phyloP scores from a whole-genome alignment of 1,139 yeast genomes.

The Suhomyces ambrosiae region DNA sequence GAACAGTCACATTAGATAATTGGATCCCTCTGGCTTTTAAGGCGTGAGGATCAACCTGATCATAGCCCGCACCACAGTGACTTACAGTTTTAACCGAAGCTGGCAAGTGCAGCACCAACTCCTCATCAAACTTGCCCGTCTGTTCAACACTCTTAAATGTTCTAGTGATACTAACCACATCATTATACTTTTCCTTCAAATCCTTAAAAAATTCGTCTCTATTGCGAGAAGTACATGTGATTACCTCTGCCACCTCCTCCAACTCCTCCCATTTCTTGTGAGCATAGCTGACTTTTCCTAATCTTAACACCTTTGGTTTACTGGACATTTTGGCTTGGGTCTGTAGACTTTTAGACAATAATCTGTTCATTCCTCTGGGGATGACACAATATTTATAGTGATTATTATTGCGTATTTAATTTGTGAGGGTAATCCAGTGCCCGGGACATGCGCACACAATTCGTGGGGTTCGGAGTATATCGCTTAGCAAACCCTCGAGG shows the following conservation, averaged over 20 bases:
- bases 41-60: slow-evolving; percentile 66
- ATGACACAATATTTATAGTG: not conserved
- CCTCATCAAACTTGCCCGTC: slow-evolving; percentile 80
- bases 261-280: slow-evolving; percentile 59
- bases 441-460: not conserved
- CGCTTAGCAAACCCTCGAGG: too few relatives aligned
- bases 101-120: slow-evolving; percentile 64
- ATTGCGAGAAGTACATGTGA: slow-evolving; percentile 44
- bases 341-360: too few relatives aligned
- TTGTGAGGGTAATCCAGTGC: too few relatives aligned
- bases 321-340: not conserved
- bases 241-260: slow-evolving; percentile 50
- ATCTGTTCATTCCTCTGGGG: not conserved
- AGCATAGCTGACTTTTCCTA: slow-evolving; percentile 57
- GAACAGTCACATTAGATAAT: slow-evolving; percentile 69
- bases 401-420: not conserved
- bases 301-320: slow-evolving; percentile 59
- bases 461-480: not conserved
- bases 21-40: slow-evolving; percentile 57
- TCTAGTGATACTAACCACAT: slow-evolving; percentile 52
- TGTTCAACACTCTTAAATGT: slow-evolving; percentile 47
- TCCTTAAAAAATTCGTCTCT: slow-evolving; percentile 56
- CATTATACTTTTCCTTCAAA: slow-evolving; percentile 49
- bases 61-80: slow-evolving; percentile 95
- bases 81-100: slow-evolving; percentile 61